These are phyloP conservation scores for Rhodomyrtus psidioides DNA, from an alignment of 441 rosid genomes.

Conservation along the genomic window DNA sequence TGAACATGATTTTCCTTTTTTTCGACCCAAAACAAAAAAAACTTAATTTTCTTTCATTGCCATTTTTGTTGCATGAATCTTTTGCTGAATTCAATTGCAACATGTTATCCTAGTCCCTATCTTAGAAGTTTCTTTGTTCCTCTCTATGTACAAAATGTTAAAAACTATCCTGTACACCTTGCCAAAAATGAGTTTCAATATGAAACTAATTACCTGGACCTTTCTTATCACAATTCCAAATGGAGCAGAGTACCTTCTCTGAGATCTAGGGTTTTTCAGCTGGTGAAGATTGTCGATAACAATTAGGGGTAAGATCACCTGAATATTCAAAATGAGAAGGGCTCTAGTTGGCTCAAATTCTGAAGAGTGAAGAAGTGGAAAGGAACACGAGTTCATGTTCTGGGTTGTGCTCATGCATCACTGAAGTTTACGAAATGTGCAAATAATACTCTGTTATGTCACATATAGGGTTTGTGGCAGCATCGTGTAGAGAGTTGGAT, in stretches of 20 bases:
- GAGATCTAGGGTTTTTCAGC: not conserved
- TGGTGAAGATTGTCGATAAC: not conserved
- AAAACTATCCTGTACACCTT: not conserved
- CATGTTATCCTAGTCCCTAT: not conserved
- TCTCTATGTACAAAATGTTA: not conserved
- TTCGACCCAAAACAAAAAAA: not conserved
- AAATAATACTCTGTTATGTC: not conserved
- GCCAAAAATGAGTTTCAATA: not conserved
- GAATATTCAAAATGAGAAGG: not conserved
- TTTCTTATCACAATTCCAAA: not conserved
- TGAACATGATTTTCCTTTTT: not conserved
- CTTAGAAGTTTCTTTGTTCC: not conserved
- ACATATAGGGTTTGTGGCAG: conserved; percentile 6
- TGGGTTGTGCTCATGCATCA: not conserved
- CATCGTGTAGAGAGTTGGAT: conserved; percentile 2
- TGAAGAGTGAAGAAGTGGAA: not conserved
- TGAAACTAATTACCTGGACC: not conserved
- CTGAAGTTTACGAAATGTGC: not conserved
- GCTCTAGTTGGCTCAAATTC: not conserved
- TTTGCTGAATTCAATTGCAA: not conserved
- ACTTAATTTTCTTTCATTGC: not conserved
- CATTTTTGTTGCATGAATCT: not conserved
- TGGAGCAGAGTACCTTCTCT: not conserved
- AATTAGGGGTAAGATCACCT: not conserved
- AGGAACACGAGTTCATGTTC: not conserved